Evolutionary conservation across 257 asterid genomes (phyloP).

Genomic region (Capsicum baccatum): DNA sequence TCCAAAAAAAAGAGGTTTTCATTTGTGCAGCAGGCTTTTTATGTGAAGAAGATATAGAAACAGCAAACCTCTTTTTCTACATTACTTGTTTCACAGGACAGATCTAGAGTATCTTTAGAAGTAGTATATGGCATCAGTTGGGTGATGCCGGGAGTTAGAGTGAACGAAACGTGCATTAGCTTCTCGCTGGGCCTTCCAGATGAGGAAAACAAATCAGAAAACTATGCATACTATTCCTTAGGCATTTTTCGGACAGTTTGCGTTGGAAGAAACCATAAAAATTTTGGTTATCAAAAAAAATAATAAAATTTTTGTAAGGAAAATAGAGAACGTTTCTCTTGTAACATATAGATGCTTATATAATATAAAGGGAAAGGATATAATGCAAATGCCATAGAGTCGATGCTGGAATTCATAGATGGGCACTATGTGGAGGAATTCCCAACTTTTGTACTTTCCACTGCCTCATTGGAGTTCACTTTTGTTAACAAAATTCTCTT

Average conservation of each 20-base stretch:
- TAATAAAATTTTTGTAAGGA: neutral
- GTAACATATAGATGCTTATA: conserved; percentile 5
- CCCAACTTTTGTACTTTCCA: conserved; percentile 15
- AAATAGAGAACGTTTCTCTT: neutral
- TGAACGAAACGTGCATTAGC: neutral
- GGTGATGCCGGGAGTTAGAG: neutral
- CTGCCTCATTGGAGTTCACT: neutral
- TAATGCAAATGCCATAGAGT: neutral
- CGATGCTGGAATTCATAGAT: neutral
- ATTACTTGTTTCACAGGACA: conserved; percentile 10
- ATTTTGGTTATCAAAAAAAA: neutral
- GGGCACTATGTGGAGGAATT: conserved; percentile 1
- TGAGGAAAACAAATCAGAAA: neutral
- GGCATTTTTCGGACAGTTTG: neutral
- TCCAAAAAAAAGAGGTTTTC: neutral
- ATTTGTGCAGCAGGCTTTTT: neutral
- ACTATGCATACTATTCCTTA: neutral
- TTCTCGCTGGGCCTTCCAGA: neutral
- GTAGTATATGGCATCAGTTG: neutral
- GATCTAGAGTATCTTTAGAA: neutral
- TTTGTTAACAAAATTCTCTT: neutral
- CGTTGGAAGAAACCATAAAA: neutral
- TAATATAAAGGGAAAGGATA: conserved; percentile 2
- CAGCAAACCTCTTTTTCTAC: neutral
- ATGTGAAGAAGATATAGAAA: no score